Conservation (phyloP, 1,139 yeast species). For the Nakaseomyces glabratus region DNA sequence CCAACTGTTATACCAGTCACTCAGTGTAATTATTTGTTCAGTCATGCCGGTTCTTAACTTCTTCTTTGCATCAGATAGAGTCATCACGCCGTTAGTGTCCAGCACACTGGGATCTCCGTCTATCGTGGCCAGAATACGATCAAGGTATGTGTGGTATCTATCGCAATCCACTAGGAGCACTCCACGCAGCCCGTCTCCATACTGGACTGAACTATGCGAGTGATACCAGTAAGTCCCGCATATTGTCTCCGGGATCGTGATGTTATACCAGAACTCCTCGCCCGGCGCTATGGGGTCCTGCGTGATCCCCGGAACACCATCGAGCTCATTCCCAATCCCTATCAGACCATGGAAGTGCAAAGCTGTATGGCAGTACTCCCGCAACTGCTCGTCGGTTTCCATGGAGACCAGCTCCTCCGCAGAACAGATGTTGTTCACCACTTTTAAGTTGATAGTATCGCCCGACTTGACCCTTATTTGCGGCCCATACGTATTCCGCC, state of each 20-base stretch:
- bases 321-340: constrained; percentile 34
- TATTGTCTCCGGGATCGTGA: constrained; percentile 35
- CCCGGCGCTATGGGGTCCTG: constrained; percentile 36
- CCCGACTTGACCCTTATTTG: constrained; percentile 18
- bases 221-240: constrained; percentile 47
- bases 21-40: constrained; percentile 52
- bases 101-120: constrained; percentile 21
- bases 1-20: constrained; percentile 50
- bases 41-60: constrained; percentile 44
- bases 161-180: constrained; percentile 39
- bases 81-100: constrained; percentile 31
- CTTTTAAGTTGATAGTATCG: constrained; percentile 16
- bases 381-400: constrained; percentile 11
- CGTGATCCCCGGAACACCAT: constrained; percentile 40
- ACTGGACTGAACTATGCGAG: constrained; percentile 41
- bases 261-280: constrained; percentile 35
- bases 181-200: constrained; percentile 43
- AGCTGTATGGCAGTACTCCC: constrained; percentile 28
- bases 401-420: constrained; percentile 9
- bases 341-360: constrained; percentile 44
- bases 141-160: constrained; percentile 37
- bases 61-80: constrained; percentile 45
- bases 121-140: constrained; percentile 27
- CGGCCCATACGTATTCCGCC: constrained; percentile 20
- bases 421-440: constrained; percentile 20